phyloP scores from a whole-genome alignment of 2,329 filamentous ascomycete species.

The Trichoderma oligosporum region DNA sequence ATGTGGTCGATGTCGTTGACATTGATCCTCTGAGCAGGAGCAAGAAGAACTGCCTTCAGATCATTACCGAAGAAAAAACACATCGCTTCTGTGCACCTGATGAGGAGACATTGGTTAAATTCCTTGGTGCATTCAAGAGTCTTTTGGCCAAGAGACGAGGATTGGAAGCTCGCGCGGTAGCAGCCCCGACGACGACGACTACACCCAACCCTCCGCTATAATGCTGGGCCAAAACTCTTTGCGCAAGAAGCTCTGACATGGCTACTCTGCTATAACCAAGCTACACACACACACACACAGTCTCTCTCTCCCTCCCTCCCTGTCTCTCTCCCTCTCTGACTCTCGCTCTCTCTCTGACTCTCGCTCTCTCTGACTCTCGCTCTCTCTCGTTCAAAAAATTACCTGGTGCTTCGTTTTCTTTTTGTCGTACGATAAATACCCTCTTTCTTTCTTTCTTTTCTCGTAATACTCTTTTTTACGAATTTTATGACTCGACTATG shows the following conservation, averaged over 20 bases:
- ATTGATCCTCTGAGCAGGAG: slow-evolving; percentile 82
- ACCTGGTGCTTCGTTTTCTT: neutral
- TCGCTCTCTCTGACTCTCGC: neutral
- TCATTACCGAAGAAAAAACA: slow-evolving; percentile 89
- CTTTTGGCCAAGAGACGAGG: slow-evolving; percentile 68
- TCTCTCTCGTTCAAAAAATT: neutral
- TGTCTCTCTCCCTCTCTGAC: neutral
- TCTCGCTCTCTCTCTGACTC: neutral
- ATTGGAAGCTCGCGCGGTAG: slow-evolving; percentile 48
- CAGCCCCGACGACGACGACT: slow-evolving; percentile 12
- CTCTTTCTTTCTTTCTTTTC: neutral
- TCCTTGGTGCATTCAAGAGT: slow-evolving; percentile 89
- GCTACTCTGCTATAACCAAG: too few relatives aligned
- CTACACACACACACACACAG: too few relatives aligned
- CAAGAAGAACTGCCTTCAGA: slow-evolving; percentile 82
- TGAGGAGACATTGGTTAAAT: slow-evolving; percentile 78
- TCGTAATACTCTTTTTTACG: too few relatives aligned
- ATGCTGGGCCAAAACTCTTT: neutral
- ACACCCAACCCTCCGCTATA: slow-evolving; percentile 15
- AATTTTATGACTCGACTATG: slow-evolving; percentile 14
- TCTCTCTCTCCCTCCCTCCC: neutral
- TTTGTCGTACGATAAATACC: neutral
- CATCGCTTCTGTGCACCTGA: slow-evolving; percentile 72
- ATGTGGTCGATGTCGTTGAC: slow-evolving; percentile 85
- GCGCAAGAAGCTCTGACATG: neutral